Evolutionary conservation across 768 basidiomycete species (phyloP).

Genomic region (Kwoniella dejecticola): DNA sequence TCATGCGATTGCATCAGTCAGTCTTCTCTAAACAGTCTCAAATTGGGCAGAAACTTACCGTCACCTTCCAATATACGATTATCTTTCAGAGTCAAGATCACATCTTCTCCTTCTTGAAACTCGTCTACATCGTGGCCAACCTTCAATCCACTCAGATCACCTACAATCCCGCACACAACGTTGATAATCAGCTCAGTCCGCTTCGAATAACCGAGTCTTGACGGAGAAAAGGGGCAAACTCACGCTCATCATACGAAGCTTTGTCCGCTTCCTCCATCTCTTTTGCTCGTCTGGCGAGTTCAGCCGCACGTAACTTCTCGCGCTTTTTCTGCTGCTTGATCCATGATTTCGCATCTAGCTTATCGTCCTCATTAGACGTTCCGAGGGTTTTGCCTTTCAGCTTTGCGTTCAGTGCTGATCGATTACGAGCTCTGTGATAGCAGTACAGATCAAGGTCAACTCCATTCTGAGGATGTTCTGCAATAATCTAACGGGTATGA

Average conservation of each 20-base stretch:
- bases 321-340: constrained; percentile 83
- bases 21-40: background rate
- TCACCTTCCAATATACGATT: constrained; percentile 92
- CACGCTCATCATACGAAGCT: constrained; percentile 84
- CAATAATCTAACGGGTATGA: constrained; percentile 15
- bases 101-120: constrained; percentile 89
- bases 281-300: constrained; percentile 78
- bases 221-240: constrained; percentile 50
- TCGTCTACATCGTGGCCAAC: constrained; percentile 92
- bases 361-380: constrained; percentile 58
- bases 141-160: constrained; percentile 89
- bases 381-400: constrained; percentile 92
- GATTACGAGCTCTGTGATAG: constrained; percentile 73
- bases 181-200: background rate
- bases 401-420: constrained; percentile 85
- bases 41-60: constrained; percentile 60
- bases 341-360: constrained; percentile 84
- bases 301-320: constrained; percentile 66
- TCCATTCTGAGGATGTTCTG: constrained; percentile 5
- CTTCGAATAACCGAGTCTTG: too few species aligned
- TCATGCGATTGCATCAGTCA: background rate
- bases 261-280: constrained; percentile 85
- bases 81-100: constrained; percentile 95
- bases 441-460: background rate
- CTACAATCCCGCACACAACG: constrained; percentile 58